Conservation (phyloP, 2,329 filamentous ascomycete species). For the Hymenoscyphus scutula region DNA sequence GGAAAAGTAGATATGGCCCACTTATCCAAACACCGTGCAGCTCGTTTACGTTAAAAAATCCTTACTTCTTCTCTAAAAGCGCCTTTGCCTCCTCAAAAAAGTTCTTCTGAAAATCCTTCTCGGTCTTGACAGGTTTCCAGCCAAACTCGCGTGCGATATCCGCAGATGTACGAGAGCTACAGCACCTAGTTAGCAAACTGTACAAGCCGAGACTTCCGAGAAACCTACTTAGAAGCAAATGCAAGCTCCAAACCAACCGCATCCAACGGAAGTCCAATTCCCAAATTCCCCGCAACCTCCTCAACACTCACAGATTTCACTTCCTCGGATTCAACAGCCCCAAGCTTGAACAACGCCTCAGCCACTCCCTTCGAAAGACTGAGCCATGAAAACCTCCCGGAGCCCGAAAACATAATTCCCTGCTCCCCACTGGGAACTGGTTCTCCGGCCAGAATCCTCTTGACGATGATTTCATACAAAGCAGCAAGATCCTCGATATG, state of each 20-base stretch:
- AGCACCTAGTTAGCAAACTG: background rate
- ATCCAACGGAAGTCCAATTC: constrained; percentile 20
- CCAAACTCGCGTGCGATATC: background rate
- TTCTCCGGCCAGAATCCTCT: constrained; percentile 35
- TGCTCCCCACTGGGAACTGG: constrained; percentile 38
- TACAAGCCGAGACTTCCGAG: too few relatives aligned
- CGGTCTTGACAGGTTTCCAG: background rate
- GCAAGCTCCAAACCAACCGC: constrained; percentile 34
- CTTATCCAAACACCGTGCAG: background rate
- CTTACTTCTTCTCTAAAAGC: background rate
- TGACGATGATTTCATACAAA: constrained; percentile 42
- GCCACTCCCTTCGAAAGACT: constrained; percentile 39
- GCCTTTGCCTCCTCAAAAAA: constrained; percentile 1
- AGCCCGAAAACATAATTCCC: constrained; percentile 43
- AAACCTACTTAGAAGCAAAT: constrained; percentile 33
- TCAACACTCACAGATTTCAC: constrained; percentile 32
- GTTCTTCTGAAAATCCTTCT: constrained; percentile 2
- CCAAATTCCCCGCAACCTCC: constrained; percentile 28
- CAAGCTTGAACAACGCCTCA: constrained; percentile 34
- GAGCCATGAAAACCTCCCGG: constrained; percentile 40
- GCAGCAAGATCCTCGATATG: constrained; percentile 44
- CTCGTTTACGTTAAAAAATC: too few relatives aligned
- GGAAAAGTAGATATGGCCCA: background rate
- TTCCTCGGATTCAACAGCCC: constrained; percentile 32
- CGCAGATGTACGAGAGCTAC: background rate